A percentile compares a stretch with the other conserved stretches of the same genome.
phyloP scores from a whole-genome alignment of 192 early-diverging fungal species.

The Coemansia guatemalensis region DNA sequence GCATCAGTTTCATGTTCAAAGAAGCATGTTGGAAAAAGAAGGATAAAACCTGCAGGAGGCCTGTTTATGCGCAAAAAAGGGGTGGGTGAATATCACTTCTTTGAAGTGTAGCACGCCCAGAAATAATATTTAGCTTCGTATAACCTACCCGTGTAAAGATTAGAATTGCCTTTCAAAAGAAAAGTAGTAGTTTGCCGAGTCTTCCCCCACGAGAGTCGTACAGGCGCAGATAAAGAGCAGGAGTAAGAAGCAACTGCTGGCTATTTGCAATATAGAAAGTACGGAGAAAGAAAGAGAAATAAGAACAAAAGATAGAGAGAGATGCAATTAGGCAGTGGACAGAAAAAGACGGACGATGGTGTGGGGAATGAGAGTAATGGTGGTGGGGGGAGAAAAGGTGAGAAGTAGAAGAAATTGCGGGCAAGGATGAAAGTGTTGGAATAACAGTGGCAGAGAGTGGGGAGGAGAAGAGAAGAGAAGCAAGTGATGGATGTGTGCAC shows the following conservation, averaged over 20 bases:
- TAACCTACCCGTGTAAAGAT: no score
- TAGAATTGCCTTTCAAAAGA: no score
- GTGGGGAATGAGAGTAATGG: neutral
- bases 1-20: neutral
- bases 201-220: neutral
- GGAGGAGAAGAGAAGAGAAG: conserved; percentile 2
- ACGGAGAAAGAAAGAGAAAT: conserved; percentile 3
- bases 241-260: neutral
- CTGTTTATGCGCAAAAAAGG: neutral
- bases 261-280: conserved; percentile 4
- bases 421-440: neutral
- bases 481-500: conserved; percentile 3
- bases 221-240: neutral
- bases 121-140: no score
- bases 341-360: neutral
- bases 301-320: conserved; percentile 5
- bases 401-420: neutral
- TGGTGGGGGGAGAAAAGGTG: neutral
- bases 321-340: neutral
- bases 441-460: neutral
- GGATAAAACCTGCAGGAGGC: neutral
- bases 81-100: no score
- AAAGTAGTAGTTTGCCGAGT: no score
- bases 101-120: no score
- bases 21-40: neutral